Evolutionary conservation across 108 stramenopile species (phyloP).

Genomic region (Schizochytrium sp.): DNA sequence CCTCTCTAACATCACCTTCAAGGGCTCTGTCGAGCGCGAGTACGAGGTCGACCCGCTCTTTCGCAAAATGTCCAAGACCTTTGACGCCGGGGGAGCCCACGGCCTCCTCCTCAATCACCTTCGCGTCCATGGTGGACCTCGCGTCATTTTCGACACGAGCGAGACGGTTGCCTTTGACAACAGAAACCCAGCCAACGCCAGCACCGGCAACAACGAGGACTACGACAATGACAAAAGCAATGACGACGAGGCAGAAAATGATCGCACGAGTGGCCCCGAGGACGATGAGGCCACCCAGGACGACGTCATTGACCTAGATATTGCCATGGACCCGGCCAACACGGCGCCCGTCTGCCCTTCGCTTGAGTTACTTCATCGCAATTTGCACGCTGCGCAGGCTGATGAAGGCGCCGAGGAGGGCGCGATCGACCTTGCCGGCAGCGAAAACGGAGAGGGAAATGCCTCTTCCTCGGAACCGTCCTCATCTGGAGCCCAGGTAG

Average conservation of each 20-base stretch:
- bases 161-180: background rate
- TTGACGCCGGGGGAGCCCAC: constrained; percentile 95
- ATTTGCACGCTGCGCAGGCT: background rate
- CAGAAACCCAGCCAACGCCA: background rate
- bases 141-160: constrained; percentile 79
- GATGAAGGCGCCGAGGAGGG: background rate
- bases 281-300: background rate
- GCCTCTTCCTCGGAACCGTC: background rate
- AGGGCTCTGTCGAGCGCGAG: constrained; percentile 72
- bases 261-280: background rate
- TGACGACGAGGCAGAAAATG: background rate
- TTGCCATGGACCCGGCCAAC: background rate
- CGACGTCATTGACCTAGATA: background rate
- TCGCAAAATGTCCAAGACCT: constrained; percentile 90
- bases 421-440: background rate
- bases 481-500: background rate
- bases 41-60: constrained; percentile 92
- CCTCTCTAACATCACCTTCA: constrained; percentile 67
- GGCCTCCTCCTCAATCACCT: constrained; percentile 88
- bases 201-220: background rate
- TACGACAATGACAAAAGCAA: background rate
- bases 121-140: constrained; percentile 71
- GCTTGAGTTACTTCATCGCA: background rate
- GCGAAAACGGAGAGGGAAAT: constrained; percentile 23
- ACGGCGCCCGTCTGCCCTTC: constrained; percentile 21